Conservation (phyloP, 768 basidiomycete species). For the Leccinum truebloodii region DNA sequence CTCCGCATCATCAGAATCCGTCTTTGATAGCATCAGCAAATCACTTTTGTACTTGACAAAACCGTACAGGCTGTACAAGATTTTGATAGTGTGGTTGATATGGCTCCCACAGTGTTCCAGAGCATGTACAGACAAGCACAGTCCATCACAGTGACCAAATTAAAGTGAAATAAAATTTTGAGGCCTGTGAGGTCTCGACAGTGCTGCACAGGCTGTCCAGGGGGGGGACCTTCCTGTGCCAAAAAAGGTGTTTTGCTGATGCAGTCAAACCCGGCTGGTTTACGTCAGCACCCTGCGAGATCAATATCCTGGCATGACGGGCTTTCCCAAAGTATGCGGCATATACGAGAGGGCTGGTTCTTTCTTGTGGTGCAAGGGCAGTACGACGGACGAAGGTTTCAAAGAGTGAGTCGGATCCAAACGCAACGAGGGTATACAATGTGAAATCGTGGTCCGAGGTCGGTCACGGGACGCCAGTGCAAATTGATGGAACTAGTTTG, state of each 20-base stretch:
- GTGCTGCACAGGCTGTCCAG: too few species aligned
- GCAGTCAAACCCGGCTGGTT: neutral
- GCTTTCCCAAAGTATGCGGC: constrained; percentile 1
- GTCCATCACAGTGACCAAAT: too few species aligned
- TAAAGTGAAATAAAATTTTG: too few species aligned
- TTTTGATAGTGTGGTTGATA: too few species aligned
- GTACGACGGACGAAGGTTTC: neutral
- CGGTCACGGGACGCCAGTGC: constrained; percentile 6
- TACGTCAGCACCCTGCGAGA: neutral
- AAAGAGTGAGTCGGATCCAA: constrained; percentile 1
- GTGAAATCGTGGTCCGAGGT: constrained; percentile 1
- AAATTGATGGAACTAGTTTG: neutral
- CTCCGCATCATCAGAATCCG: neutral
- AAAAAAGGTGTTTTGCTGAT: too few species aligned
- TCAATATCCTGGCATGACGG: neutral
- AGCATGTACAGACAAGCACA: too few species aligned
- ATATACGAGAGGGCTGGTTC: constrained; percentile 14
- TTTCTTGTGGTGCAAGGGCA: neutral
- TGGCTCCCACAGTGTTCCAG: too few species aligned
- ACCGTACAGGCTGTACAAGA: too few species aligned
- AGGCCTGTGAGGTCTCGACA: too few species aligned
- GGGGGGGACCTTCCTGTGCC: too few species aligned
- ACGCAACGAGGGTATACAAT: constrained; percentile 11
- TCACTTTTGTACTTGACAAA: too few species aligned
- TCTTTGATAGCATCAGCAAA: neutral